Evolutionary conservation across 202 grass and related monocot species (phyloP), one percentile per base, ranked within the genome.

Genomic region (Alloteropsis angusta): DNA sequence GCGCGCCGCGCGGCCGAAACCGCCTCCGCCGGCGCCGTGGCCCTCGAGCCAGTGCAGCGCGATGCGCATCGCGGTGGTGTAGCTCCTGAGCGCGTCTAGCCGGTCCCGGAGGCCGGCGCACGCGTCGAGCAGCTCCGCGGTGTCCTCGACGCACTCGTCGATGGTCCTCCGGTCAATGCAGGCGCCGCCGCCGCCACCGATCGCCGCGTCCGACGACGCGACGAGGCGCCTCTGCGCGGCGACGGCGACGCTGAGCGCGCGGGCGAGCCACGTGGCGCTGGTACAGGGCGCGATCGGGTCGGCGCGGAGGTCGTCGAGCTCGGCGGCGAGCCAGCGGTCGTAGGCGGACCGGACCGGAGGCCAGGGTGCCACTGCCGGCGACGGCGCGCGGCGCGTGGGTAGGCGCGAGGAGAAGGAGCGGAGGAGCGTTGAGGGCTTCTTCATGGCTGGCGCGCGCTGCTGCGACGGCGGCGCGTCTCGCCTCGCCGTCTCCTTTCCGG

Each of bases 241-340:
- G 39, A 43, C 55, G 30, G 89, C 87, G 34, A 97, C 42, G 54
- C 46, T 66, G 17, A 92, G 54, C 2, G 94, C 83, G 55, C 84
- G 82, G 79, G 44, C 34, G 9, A 94, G 85, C 94, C 94, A 97
- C 5, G 83, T 57, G 16, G 85, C 89, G 72, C 50, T 83, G 6
- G 85, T 85, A 80, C 32, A 92, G 28, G 83, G 77, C 4, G 71
- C 38, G 35, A 68, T 18, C 14, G 85, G 77, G 65, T 60, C 55
- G 21, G 85, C 34, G 15, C 84, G 89, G 73, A 97, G 91, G 38
- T 87, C 87, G 42, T 93, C 80, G 61, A 97, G 81, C 83, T 94
- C 94, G 12, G 85, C 71, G 25, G 83, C 74, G 19, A 97, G 77
- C 91, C 94, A 97, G 25, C 84, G 89, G 85, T 94, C 94, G 82